A percentile compares a stretch with the other conserved stretches of the same genome.
These are phyloP conservation scores for Lolium multiflorum DNA, from an alignment of 176 grass and related monocot species.

Conservation along the genomic window DNA sequence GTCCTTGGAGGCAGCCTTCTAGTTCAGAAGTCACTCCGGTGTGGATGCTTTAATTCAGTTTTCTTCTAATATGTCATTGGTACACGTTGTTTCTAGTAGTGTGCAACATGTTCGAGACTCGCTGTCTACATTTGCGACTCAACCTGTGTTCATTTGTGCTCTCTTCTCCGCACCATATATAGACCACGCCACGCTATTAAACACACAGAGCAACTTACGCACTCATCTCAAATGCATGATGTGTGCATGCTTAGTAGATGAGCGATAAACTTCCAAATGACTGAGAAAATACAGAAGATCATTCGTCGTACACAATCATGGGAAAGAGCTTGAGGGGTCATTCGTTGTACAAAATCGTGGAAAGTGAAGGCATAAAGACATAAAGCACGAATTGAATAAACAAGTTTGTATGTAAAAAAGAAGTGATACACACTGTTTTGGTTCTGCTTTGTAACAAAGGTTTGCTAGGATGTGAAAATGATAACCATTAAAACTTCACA, in stretches of 20 bases:
- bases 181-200: not conserved
- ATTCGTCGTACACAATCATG: not conserved
- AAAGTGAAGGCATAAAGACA: no score
- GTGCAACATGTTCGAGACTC: not conserved
- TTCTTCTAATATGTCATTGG: not conserved
- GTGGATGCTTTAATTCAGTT: not conserved
- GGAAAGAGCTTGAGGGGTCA: not conserved
- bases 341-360: not conserved
- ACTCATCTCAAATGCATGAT: not conserved
- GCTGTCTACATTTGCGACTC: not conserved
- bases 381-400: no score
- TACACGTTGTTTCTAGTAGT: not conserved
- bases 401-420: no score
- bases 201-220: not conserved
- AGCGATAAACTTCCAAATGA: not conserved
- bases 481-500: no score
- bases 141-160: no score
- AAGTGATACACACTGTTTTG: no score
- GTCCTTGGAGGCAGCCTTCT: no score
- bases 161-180: no score
- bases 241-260: not conserved
- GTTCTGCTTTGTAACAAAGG: no score
- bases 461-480: no score
- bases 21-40: no score
- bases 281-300: not conserved